A percentile compares a stretch with the other conserved stretches of the same genome.
phyloP scores from a whole-genome alignment of 192 early-diverging fungal species.

The Backusella mclennaniae region DNA sequence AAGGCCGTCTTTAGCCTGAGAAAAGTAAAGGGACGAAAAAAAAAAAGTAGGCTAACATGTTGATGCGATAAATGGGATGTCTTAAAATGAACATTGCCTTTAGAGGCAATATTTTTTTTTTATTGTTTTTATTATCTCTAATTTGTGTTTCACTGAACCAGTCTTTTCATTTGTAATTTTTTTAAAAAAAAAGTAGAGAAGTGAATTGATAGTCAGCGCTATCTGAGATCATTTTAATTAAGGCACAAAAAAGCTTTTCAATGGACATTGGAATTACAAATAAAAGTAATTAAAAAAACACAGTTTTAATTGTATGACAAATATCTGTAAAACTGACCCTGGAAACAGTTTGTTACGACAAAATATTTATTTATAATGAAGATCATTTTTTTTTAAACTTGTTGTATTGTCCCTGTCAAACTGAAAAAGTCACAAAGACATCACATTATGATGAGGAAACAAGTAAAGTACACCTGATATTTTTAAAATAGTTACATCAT shows the following conservation, averaged over 20 bases:
- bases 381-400: background rate
- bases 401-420: background rate
- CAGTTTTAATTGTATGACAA: background rate
- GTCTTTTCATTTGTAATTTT: background rate
- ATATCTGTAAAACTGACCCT: background rate
- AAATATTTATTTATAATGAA: background rate
- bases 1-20: background rate
- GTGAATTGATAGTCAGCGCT: background rate
- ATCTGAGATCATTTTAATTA: background rate
- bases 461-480: background rate
- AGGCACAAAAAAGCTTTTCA: background rate
- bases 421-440: background rate
- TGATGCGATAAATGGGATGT: background rate
- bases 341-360: background rate
- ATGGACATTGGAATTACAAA: background rate
- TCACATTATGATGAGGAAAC: background rate
- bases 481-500: background rate
- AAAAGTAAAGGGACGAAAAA: background rate
- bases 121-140: background rate
- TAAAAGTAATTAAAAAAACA: background rate
- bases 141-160: background rate
- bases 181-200: background rate
- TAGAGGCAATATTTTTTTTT: background rate
- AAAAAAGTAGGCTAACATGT: too few species aligned
- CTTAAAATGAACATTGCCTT: background rate